Evolutionary conservation across 1,284 basidiomycete species (phyloP), one percentile per base, ranked within the genome.

Genomic region (Flammula alnicola): DNA sequence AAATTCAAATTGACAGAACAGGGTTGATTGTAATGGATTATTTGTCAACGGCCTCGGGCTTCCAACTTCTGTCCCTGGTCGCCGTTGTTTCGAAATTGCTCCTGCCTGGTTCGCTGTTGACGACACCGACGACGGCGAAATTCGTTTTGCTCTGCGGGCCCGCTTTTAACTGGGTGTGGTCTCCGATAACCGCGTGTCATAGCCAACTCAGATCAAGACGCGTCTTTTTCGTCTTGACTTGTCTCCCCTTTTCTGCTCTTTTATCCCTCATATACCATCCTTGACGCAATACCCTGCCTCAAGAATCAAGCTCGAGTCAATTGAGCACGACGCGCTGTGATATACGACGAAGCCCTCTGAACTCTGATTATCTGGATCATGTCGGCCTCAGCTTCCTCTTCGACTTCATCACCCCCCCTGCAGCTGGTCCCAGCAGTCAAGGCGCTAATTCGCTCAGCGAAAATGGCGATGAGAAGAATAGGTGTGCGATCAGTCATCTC

Each of bases 401-500:
- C 76, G 52, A 71, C 73, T 46, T 74, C 78, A 57, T 69, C 75
- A 63, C 73, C 40, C 63, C 74, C 43, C 68, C 77, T 47, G 69
- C 70, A 56, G 76, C 75, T 35, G 77, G 78, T 52, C 73, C 79
- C 51, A 84, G 77, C 62, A 75, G 75, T 43, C 79, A 75, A 62
- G 76, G 66, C 60, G 62, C 75, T 41, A 73, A 80, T 57, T n/a
- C n/a, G n/a, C 47, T 75, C 58, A 64, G 79, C 44, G 82, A 84
- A 68, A 84, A 81, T 65, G 39, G 10, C 31, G 85, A 88, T 62
- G 88, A 89, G 66, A 87, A 86, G 80, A 90, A 90, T 68, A 86
- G 82, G 84, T 83, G 17, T 31, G 39, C 30, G 22, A 32, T 25
- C 19, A 12, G 16, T n/a, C 9, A 32, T 14, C 5, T 12, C n/a